phyloP scores from a whole-genome alignment of 768 basidiomycete genomes.

The Boletus subcaerulescens region DNA sequence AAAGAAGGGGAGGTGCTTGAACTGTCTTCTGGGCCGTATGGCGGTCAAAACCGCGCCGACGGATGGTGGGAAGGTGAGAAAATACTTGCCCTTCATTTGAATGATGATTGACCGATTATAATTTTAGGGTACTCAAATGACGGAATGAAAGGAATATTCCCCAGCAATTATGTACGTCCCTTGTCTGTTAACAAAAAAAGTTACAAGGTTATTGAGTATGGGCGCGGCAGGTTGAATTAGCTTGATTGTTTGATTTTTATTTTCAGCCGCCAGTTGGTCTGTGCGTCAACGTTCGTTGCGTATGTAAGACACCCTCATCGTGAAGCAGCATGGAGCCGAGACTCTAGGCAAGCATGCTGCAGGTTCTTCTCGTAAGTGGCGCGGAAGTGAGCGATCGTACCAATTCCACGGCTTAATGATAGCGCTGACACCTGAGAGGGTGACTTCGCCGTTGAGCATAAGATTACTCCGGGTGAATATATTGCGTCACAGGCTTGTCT shows the following conservation, averaged over 20 bases:
- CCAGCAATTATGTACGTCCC: constrained; percentile 78
- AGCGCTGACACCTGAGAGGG: constrained; percentile 8
- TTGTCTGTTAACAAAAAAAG: constrained; percentile 5
- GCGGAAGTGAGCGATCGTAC: constrained; percentile 27
- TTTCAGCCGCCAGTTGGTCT: background rate
- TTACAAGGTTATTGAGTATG: constrained; percentile 22
- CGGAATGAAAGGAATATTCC: constrained; percentile 78
- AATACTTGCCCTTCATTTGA: constrained; percentile 15
- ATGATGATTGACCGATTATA: constrained; percentile 23
- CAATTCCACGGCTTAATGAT: constrained; percentile 17
- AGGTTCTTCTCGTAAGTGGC: constrained; percentile 30
- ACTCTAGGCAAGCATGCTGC: constrained; percentile 20
- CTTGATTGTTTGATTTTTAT: constrained; percentile 25
- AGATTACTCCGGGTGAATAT: constrained; percentile 20
- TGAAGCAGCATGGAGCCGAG: constrained; percentile 15
- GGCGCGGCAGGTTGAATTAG: constrained; percentile 46
- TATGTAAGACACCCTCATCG: constrained; percentile 22
- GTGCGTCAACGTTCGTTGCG: constrained; percentile 19
- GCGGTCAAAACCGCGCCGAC: constrained; percentile 66
- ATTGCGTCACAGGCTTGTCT: constrained; percentile 23
- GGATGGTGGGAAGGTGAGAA: constrained; percentile 85
- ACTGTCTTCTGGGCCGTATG: constrained; percentile 57
- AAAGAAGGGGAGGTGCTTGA: constrained; percentile 60
- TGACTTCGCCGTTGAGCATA: constrained; percentile 13
- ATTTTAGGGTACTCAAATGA: constrained; percentile 53